Evolutionary conservation across 2,329 filamentous ascomycete species (phyloP).

Genomic region (Onygenales sp.): DNA sequence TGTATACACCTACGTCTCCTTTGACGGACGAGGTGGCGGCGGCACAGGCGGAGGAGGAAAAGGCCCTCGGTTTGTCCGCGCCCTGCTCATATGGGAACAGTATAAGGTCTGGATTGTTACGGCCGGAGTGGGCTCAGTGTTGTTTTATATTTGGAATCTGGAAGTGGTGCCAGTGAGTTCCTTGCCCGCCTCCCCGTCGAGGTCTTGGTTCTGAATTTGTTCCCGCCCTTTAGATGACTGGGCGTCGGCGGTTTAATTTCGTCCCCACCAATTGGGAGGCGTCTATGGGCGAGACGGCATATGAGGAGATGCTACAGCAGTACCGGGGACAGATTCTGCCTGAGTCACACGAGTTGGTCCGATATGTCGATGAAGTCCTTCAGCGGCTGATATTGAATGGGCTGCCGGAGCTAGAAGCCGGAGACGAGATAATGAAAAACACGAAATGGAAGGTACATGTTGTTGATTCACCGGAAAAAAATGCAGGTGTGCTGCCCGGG

Average conservation of each 20-base stretch:
- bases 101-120: background rate
- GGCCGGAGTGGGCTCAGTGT: background rate
- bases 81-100: background rate
- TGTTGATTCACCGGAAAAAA: slow-evolving; percentile 39
- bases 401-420: slow-evolving; percentile 21
- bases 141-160: slow-evolving; percentile 7
- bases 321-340: slow-evolving; percentile 41
- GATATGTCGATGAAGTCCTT: slow-evolving; percentile 43
- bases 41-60: background rate
- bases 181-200: background rate
- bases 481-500: slow-evolving; percentile 56
- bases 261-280: slow-evolving; percentile 39
- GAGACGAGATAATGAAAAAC: slow-evolving; percentile 9
- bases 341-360: slow-evolving; percentile 38
- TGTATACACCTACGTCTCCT: background rate
- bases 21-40: background rate
- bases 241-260: slow-evolving; percentile 50
- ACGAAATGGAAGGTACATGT: slow-evolving; percentile 57
- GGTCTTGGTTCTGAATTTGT: background rate
- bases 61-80: background rate
- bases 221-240: slow-evolving; percentile 34
- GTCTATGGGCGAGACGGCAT: slow-evolving; percentile 32
- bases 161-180: slow-evolving; percentile 5
- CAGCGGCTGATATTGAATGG: slow-evolving; percentile 45
- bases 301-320: slow-evolving; percentile 39